phyloP scores from a whole-genome alignment of 2,329 filamentous ascomycete genomes.

The Fusarium pseudoanthophilum region DNA sequence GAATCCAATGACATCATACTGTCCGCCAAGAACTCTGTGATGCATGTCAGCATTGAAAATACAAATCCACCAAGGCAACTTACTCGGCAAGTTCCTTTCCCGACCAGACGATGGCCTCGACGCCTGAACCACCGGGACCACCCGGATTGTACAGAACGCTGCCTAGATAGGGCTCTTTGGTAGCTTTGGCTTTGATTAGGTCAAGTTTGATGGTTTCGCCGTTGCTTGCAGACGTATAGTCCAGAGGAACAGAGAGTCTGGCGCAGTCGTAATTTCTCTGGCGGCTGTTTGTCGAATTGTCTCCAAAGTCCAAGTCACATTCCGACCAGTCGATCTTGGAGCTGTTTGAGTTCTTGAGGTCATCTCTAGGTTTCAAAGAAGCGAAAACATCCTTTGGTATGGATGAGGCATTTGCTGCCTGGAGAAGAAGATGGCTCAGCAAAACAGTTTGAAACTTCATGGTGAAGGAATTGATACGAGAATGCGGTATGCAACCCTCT shows the following conservation, averaged over 20 bases:
- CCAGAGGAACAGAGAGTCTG: conserved; percentile 52
- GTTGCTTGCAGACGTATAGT: conserved; percentile 49
- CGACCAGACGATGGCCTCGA: not conserved
- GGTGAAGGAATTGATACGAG: not conserved
- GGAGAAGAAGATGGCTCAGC: not conserved
- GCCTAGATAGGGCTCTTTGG: conserved; percentile 46
- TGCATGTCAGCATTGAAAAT: not conserved
- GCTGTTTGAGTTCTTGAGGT: not conserved
- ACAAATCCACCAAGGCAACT: not conserved
- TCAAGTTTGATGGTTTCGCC: conserved; percentile 46
- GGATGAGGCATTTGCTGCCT: not conserved
- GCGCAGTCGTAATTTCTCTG: conserved; percentile 45
- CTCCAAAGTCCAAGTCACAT: conserved; percentile 14
- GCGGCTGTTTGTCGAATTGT: not conserved
- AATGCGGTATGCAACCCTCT: accelerated
- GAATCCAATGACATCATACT: conserved; percentile 23
- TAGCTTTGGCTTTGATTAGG: conserved; percentile 48
- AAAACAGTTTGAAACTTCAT: conserved; percentile 7
- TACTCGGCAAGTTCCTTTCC: not conserved
- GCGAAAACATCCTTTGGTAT: not conserved
- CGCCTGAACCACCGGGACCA: conserved; percentile 45
- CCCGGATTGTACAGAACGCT: conserved; percentile 55
- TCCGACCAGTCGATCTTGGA: conserved; percentile 6
- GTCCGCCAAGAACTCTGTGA: conserved; percentile 20
- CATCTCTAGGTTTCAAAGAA: not conserved